Percentiles rank a stretch among this genome's conserved stretches.
Evolutionary conservation across 2,329 filamentous ascomycete genomes (phyloP).

Genomic region (Colletotrichum caudatum): DNA sequence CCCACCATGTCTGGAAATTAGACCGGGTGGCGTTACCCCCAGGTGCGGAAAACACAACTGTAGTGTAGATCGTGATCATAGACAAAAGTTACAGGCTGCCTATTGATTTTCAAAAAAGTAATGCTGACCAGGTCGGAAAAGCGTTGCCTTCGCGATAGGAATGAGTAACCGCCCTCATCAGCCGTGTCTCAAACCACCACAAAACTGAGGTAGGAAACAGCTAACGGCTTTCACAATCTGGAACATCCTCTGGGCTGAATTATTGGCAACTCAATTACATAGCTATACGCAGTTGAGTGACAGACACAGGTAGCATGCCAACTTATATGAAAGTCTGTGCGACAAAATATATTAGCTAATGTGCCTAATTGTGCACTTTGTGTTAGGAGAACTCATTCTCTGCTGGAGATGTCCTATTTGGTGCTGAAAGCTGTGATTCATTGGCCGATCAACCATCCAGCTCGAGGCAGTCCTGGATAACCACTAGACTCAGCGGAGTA

Average conservation of each 20-base stretch:
- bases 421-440: no score
- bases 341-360: neutral
- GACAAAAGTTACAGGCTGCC: neutral
- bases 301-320: neutral
- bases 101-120: neutral
- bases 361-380: neutral
- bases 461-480: no score
- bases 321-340: neutral
- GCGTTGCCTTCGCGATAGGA: neutral
- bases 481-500: no score
- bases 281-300: neutral
- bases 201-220: neutral
- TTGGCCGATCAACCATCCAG: no score
- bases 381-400: no score
- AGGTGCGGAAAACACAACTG: constrained; percentile 4
- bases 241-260: no score
- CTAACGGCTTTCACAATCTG: neutral
- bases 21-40: constrained; percentile 5
- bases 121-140: neutral
- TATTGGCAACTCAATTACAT: no score
- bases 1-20: neutral
- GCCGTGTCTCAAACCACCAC: neutral
- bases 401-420: no score
- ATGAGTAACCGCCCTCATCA: neutral
- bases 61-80: constrained; percentile 36